Conservation (phyloP, 306 rosid species). For the Begonia peltatifolia region DNA sequence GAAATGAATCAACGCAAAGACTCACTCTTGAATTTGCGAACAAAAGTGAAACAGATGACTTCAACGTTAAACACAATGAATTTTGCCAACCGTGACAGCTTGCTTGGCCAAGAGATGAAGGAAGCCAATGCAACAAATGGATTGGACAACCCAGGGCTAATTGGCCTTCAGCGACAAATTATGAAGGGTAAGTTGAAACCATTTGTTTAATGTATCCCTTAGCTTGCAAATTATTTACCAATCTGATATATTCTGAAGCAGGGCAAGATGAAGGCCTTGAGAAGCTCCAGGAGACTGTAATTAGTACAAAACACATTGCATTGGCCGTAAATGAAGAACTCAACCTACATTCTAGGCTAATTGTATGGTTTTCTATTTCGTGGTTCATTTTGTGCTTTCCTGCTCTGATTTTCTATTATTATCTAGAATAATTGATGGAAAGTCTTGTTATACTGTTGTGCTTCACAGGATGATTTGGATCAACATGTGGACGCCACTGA, state of each 20-base stretch:
- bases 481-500: constrained; percentile 80
- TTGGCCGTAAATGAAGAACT: constrained; percentile 96
- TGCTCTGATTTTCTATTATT: constrained; percentile 2
- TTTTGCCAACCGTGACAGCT: constrained; percentile 82
- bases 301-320: constrained; percentile 95
- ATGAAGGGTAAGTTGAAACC: constrained; percentile 53
- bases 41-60: constrained; percentile 27
- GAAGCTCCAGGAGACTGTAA: constrained; percentile 81
- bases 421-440: neutral
- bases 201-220: constrained; percentile 5
- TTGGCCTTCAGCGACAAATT: constrained; percentile 79
- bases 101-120: constrained; percentile 86
- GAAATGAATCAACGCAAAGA: constrained; percentile 25
- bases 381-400: constrained; percentile 2
- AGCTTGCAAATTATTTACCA: neutral
- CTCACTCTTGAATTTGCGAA: constrained; percentile 15
- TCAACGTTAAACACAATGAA: constrained; percentile 19
- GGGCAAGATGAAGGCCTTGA: constrained; percentile 98
- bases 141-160: constrained; percentile 69
- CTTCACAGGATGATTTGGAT: constrained; percentile 85
- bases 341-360: constrained; percentile 78
- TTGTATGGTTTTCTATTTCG: constrained; percentile 32
- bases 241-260: constrained; percentile 23
- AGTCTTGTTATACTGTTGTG: constrained; percentile 4
- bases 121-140: constrained; percentile 67